Percentiles rank a stretch among this genome's conserved stretches.
Evolutionary conservation across 2,329 filamentous ascomycete species (phyloP).

Genomic region (Penicillium sp.): DNA sequence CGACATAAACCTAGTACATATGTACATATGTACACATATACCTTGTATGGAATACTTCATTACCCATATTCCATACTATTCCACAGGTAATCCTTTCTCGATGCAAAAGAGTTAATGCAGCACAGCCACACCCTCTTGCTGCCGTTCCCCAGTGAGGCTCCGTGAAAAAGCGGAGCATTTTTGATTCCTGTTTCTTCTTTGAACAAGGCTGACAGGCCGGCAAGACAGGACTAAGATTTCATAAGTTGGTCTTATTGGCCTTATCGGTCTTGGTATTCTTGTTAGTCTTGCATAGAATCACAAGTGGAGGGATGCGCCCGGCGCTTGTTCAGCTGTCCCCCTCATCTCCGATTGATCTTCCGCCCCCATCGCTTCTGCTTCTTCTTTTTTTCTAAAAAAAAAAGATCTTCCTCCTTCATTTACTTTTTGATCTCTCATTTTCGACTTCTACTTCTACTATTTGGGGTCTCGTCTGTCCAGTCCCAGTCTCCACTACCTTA

Average conservation of each 20-base stretch:
- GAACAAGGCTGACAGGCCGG: conserved; percentile 1
- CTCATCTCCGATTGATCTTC: conserved; percentile 8
- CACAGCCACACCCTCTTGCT: neutral
- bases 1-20: neutral
- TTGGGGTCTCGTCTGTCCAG: neutral
- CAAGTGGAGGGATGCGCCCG: conserved; percentile 6
- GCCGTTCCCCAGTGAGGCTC: neutral
- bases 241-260: neutral
- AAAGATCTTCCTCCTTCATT: neutral
- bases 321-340: conserved; percentile 9
- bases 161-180: neutral
- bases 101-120: neutral
- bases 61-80: neutral
- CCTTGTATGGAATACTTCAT: neutral
- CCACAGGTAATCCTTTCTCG: neutral
- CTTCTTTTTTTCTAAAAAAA: neutral
- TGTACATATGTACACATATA: neutral
- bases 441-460: neutral
- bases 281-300: neutral
- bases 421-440: neutral
- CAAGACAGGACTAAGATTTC: neutral
- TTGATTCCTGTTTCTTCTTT: neutral
- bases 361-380: neutral
- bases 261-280: neutral
- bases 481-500: neutral